Base-by-base conservation (phyloP, 495 filamentous ascomycete species). In the Daldinia decipiens region DNA sequence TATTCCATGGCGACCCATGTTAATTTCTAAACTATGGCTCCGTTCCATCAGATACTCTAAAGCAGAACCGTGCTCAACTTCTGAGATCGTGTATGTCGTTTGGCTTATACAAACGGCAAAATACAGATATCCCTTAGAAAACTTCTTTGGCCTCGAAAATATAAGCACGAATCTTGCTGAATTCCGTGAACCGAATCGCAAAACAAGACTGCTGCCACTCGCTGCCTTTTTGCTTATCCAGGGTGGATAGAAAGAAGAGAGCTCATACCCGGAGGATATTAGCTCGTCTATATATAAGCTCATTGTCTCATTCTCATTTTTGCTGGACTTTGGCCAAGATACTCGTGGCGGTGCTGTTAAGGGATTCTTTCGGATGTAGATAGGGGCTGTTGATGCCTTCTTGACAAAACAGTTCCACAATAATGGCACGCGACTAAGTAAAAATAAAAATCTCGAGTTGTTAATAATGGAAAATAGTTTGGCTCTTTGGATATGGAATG, bases 21-120 rank as follows among this genome's bases (percentile, higher is more conserved):
- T 12, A 19, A 68, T 24, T 15, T 62, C 31, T 19, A 68, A 26
- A n/a, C 15, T n/a, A 39, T 53, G 59, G 19, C 58, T 62, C 27
- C 53, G 65, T n/a, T 62, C 65, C 59, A 68, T 68, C 32, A 68
- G 24, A 13, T 58, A 68, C 9, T 58, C 65, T 7, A 68, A 43
- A 24, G 65, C 51, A 17, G 59, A 62, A 5, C 52, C 51, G 2
- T 62, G 51, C 9, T 51, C 24, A 6, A 68, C 52, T 32, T 21
- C 52, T 29, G 65, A 51, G 6, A 68, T 57, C 0, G 31, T 24
- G 6, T n/a, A 29, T 8, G 29, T 11, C 1, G 21, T 47, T 4
- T n/a, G 27, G 5, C 57, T 61, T 56, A 68, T 62, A 34, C 19
- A 68, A 15, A 68, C 47, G 1, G 65, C 65, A 32, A 68, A 61